phyloP scores from a whole-genome alignment of 208 protist genomes.

The Trypanosoma avium region DNA sequence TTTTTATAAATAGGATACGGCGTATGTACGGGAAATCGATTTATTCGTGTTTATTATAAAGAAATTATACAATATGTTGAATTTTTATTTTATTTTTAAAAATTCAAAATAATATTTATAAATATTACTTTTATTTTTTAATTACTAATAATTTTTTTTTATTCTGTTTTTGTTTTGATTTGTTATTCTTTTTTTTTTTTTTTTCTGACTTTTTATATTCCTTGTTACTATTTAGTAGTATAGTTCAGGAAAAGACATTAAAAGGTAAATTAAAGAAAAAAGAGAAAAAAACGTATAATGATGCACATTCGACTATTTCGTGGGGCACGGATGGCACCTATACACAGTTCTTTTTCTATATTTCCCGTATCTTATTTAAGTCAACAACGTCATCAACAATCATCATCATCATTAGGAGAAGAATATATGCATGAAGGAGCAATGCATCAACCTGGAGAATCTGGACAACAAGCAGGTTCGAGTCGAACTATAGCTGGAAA shows the following conservation, averaged over 20 bases:
- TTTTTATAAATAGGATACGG: no score
- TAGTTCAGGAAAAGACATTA: neutral
- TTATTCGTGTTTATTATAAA: no score
- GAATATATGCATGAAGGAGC: conserved; percentile 38
- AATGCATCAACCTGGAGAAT: conserved; percentile 78
- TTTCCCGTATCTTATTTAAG: neutral
- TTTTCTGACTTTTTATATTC: neutral
- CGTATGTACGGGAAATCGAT: no score
- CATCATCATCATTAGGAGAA: conserved; percentile 1
- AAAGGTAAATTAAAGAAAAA: conserved; percentile 7
- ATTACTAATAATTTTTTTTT: neutral
- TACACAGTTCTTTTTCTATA: neutral
- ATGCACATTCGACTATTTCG: conserved; percentile 21
- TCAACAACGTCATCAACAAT: conserved; percentile 9
- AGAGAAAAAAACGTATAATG: conserved; percentile 8
- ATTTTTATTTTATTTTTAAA: no score
- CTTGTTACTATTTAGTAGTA: neutral
- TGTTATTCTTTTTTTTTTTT: neutral
- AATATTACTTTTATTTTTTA: neutral
- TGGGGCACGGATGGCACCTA: neutral
- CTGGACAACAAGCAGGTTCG: conserved; percentile 45
- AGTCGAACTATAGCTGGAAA: conserved; percentile 63
- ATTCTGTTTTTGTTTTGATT: neutral
- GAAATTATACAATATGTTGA: no score
- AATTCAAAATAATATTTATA: neutral